These are phyloP conservation scores for Tolypocladium cylindrosporum DNA, from an alignment of 2,329 filamentous ascomycete genomes.

Conservation along the genomic window DNA sequence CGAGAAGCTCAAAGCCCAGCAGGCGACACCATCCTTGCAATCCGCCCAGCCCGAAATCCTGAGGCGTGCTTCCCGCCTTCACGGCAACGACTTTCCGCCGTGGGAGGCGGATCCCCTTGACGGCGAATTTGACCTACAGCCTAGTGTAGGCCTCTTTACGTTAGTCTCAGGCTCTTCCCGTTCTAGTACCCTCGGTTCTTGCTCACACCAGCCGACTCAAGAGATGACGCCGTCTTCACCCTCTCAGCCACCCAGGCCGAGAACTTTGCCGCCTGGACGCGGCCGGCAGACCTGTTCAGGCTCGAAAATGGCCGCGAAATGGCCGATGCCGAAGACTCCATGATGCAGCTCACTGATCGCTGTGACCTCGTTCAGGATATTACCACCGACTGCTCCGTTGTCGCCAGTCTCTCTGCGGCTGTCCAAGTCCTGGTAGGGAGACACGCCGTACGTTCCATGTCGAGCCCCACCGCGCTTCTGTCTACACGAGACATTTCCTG, in stretches of 20 bases:
- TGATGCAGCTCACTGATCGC: conserved; percentile 47
- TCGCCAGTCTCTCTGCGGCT: conserved; percentile 83
- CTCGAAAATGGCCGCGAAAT: conserved; percentile 14
- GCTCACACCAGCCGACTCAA: conserved; percentile 21
- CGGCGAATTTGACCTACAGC: conserved; percentile 48
- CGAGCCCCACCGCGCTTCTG: background rate
- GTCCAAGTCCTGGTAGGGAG: conserved; percentile 60
- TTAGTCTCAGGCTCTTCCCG: conserved; percentile 28
- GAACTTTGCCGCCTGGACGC: conserved; percentile 77
- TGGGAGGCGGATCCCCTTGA: conserved; percentile 60
- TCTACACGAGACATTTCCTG: background rate
- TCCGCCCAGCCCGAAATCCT: conserved; percentile 39
- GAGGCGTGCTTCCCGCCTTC: conserved; percentile 65
- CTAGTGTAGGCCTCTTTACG: conserved; percentile 50
- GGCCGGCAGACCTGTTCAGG: conserved; percentile 55
- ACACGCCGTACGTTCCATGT: conserved; percentile 43
- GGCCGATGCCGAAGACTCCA: conserved; percentile 21
- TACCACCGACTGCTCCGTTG: conserved; percentile 92
- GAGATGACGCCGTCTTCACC: conserved; percentile 58
- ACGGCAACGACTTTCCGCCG: conserved; percentile 74
- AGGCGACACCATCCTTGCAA: background rate
- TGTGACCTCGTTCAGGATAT: conserved; percentile 91
- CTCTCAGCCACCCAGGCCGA: conserved; percentile 65
- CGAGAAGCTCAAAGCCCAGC: conserved; percentile 58
- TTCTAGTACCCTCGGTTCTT: background rate